Conservation (phyloP, 108 stramenopile species). For the Nannochloropsis oceanica region DNA sequence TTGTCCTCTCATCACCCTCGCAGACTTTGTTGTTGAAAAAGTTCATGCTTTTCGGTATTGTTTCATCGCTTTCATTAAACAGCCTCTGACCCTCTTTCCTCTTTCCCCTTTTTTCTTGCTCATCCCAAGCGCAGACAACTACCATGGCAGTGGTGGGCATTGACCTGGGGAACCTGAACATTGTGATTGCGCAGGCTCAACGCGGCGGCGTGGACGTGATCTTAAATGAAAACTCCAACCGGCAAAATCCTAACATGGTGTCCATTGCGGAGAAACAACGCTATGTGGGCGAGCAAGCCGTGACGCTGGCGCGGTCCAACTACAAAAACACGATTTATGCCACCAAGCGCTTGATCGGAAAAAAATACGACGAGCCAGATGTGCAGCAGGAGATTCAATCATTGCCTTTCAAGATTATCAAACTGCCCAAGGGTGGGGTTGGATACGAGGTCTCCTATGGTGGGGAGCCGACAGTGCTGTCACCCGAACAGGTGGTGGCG, state of each 20-base stretch:
- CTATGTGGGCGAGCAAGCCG: conserved; percentile 36
- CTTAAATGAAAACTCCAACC: conserved; percentile 89
- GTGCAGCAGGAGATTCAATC: conserved; percentile 64
- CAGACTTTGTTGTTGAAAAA: too few species aligned
- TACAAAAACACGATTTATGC: conserved; percentile 72
- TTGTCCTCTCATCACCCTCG: too few species aligned
- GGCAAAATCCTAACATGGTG: conserved; percentile 78
- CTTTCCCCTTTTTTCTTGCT: too few species aligned
- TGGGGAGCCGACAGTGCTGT: conserved; percentile 36
- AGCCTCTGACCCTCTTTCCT: too few species aligned
- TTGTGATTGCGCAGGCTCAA: conserved; percentile 79
- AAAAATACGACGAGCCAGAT: conserved; percentile 69
- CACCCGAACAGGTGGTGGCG: conserved; percentile 69
- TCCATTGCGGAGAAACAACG: background rate
- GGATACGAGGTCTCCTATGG: conserved; percentile 43
- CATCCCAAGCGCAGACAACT: background rate
- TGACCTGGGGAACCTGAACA: conserved; percentile 77
- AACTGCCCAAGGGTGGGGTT: conserved; percentile 29
- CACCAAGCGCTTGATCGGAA: conserved; percentile 83
- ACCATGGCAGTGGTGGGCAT: conserved; percentile 38
- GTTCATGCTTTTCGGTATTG: too few species aligned
- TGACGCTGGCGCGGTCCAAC: conserved; percentile 53
- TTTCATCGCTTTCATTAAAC: too few species aligned
- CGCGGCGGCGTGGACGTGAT: conserved; percentile 92
- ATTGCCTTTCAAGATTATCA: conserved; percentile 34